Percentiles rank a stretch among this genome's conserved stretches.
Evolutionary conservation across 2,329 filamentous ascomycete species (phyloP).

Genomic region (Parastagonospora nodorum): DNA sequence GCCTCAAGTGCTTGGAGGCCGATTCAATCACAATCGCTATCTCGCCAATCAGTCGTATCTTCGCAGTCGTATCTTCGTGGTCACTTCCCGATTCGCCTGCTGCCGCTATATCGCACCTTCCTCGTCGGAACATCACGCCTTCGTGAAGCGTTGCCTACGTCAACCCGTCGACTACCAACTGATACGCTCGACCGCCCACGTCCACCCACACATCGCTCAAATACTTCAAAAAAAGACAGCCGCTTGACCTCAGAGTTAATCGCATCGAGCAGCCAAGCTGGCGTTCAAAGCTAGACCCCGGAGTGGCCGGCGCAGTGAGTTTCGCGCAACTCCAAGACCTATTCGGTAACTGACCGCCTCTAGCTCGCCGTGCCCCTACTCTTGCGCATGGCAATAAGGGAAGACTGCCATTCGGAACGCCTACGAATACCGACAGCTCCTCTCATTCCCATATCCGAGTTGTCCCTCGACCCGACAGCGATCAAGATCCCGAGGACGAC

Average conservation of each 20-base stretch:
- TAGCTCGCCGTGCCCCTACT: conserved; percentile 27
- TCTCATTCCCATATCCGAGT: conserved; percentile 33
- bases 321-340: not conserved
- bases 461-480: conserved; percentile 13
- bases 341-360: not conserved
- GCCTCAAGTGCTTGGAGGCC: too few species aligned
- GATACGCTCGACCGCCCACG: too few species aligned
- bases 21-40: too few species aligned
- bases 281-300: conserved; percentile 21
- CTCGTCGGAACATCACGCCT: too few species aligned
- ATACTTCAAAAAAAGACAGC: too few species aligned
- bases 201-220: too few species aligned
- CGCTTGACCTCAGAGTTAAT: not conserved
- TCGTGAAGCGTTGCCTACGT: too few species aligned
- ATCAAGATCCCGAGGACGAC: not conserved
- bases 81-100: too few species aligned
- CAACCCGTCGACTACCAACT: too few species aligned
- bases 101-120: too few species aligned
- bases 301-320: conserved; percentile 29
- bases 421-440: conserved; percentile 2
- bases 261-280: conserved; percentile 15
- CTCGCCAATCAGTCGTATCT: too few species aligned
- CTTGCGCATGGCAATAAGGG: conserved; percentile 13
- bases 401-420: conserved; percentile 23
- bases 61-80: too few species aligned